phyloP scores from a whole-genome alignment of 2,329 filamentous ascomycete genomes.

The Penicillium sp. region DNA sequence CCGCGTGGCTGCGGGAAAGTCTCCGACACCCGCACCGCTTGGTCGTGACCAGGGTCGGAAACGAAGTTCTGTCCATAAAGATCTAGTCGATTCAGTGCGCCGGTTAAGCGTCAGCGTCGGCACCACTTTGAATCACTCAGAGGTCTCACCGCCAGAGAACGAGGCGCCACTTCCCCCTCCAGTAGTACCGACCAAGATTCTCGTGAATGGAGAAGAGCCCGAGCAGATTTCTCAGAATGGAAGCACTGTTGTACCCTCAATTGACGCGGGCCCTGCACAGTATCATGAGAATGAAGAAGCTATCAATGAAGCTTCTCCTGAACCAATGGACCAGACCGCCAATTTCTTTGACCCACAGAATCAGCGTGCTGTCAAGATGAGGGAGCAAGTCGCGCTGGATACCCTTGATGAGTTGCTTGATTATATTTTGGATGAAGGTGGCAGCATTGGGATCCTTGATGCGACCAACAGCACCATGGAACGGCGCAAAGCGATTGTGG shows the following conservation, averaged over 20 bases:
- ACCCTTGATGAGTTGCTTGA: constrained; percentile 90
- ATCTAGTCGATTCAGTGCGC: constrained; percentile 46
- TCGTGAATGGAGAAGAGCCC: constrained; percentile 57
- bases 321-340: constrained; percentile 79
- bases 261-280: constrained; percentile 20
- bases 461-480: constrained; percentile 94
- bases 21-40: constrained; percentile 31
- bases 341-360: constrained; percentile 94
- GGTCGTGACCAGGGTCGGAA: constrained; percentile 10
- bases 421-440: constrained; percentile 77
- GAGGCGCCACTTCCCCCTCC: constrained; percentile 40
- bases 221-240: constrained; percentile 22
- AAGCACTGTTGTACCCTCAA: constrained; percentile 28
- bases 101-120: constrained; percentile 43
- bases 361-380: constrained; percentile 72
- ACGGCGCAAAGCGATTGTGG: constrained; percentile 77
- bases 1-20: constrained; percentile 66
- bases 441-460: constrained; percentile 91
- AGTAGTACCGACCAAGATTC: constrained; percentile 52
- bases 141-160: constrained; percentile 26
- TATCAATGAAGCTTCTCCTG: constrained; percentile 38
- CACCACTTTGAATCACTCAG: constrained; percentile 25
- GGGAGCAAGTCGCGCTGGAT: constrained; percentile 88
- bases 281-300: constrained; percentile 18
- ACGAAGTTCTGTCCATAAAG: constrained; percentile 38